Conservation (phyloP, 2,329 filamentous ascomycete species). For the Macrophomina tecta region DNA sequence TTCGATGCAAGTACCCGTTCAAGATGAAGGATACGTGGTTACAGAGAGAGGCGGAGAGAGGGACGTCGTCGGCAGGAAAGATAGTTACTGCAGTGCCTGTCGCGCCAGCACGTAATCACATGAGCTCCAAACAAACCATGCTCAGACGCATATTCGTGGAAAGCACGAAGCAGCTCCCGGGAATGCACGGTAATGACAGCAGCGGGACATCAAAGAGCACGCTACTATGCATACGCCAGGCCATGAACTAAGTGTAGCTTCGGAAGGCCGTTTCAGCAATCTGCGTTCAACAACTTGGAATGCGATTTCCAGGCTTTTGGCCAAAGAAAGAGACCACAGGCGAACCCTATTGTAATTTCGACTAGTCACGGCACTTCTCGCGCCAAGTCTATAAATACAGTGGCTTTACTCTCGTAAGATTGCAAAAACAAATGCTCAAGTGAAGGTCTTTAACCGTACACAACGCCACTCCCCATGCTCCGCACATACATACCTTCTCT, state of each 20-base stretch:
- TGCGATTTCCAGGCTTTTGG: no score
- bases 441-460: background rate
- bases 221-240: no score
- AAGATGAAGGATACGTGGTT: background rate
- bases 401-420: background rate
- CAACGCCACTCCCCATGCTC: constrained; percentile 7
- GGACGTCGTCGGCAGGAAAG: background rate
- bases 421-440: background rate
- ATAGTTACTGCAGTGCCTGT: background rate
- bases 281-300: no score
- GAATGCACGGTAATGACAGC: background rate
- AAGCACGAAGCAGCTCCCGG: background rate
- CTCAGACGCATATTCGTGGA: background rate
- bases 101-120: background rate
- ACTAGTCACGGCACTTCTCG: background rate
- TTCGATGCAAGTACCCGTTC: no score
- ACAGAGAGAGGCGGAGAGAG: background rate
- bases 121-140: constrained; percentile 7
- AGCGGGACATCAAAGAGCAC: no score
- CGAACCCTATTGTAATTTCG: background rate
- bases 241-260: no score
- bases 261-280: no score
- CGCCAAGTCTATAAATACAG: background rate
- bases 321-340: background rate
- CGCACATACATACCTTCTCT: background rate